Percentiles rank a stretch among this genome's conserved stretches.
phyloP scores from a whole-genome alignment of 108 stramenopile genomes.

The Cyclotella distinguenda region DNA sequence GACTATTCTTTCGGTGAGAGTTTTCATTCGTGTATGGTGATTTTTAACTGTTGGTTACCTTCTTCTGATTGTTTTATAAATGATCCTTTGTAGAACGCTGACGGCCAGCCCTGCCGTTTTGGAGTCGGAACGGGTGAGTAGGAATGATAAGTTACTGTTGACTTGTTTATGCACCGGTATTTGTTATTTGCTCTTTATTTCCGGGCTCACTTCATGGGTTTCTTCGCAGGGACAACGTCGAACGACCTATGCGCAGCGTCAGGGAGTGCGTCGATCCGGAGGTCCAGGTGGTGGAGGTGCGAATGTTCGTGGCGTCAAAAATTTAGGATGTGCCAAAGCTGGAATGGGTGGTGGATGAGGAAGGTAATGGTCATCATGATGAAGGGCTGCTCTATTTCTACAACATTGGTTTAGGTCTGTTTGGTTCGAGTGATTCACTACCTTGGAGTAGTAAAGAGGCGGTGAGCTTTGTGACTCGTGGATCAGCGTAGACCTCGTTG shows the following conservation, averaged over 20 bases:
- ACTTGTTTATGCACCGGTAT: neutral
- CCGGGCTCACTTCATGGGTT: neutral
- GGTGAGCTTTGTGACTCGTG: too few species aligned
- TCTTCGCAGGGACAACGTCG: constrained; percentile 30
- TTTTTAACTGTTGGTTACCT: too few species aligned
- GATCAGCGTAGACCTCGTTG: too few species aligned
- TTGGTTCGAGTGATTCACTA: too few species aligned
- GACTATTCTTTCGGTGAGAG: constrained; percentile 45
- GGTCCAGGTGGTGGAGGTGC: constrained; percentile 30
- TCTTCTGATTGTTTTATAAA: too few species aligned
- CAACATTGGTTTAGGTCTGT: too few species aligned
- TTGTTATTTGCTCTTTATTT: neutral
- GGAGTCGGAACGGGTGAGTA: constrained; percentile 35
- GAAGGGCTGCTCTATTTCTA: constrained; percentile 4
- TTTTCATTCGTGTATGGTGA: too few species aligned
- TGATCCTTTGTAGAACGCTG: too few species aligned
- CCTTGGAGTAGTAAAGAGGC: too few species aligned
- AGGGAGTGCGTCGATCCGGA: constrained; percentile 35
- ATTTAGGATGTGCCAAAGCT: constrained; percentile 38
- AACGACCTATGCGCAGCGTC: constrained; percentile 40
- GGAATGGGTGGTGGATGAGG: constrained; percentile 45
- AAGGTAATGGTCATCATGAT: constrained; percentile 47
- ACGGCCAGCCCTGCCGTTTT: constrained; percentile 34
- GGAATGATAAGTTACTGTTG: neutral
- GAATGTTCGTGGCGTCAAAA: constrained; percentile 32